Evolutionary conservation across 345 rosid species (phyloP), one percentile per base, ranked within the genome.

Genomic region (Angophora floribunda): DNA sequence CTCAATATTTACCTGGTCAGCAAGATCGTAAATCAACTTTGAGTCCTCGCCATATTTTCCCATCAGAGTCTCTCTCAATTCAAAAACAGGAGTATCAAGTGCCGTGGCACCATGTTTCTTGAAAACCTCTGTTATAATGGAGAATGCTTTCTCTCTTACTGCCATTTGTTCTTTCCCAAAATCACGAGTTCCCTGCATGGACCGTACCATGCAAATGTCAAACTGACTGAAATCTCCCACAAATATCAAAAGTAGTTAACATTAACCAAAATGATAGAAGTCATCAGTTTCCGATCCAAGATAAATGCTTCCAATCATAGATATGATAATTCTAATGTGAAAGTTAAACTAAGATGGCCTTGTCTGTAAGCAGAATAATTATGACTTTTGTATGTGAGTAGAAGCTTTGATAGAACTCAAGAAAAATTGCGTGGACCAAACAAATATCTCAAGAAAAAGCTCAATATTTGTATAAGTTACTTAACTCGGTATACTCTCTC

Each of bases 11-110:
- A 98, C 99, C 98, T 98, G 99, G 89, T 97, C 99, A 80, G 97
- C 99, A 85, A 98, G 96, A 94, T 98, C 98, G 84, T 95, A 96
- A 86, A 98, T 92, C 95, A 98, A 91, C 91, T 97, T 98, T 13
- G 99, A 95, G 89, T 98, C 99, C 92, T 98, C 99, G 86, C 99
- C 99, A 24, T 96, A 97, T 89, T 98, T 97, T 49, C 99, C 99
- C 93, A 91, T 95, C 53, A 97, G 93, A 51, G 99, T 98, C 95
- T 98, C 99, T 92, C 96, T 93, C 95, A 98, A 86, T 90, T 98
- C 99, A 88, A 98, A 96, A 89, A 93, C 99, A 90, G 99, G 99
- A 88, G 99, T 98, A 88, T 98, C 99, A 49, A 98, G 95, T 44
- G 97, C 95, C 49, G 96, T 95, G 50, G 99, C 99, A 89, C 98